Base-by-base conservation (phyloP, 202 grass and related monocot genomes). In the Thinopyrum obtusiflorum region DNA sequence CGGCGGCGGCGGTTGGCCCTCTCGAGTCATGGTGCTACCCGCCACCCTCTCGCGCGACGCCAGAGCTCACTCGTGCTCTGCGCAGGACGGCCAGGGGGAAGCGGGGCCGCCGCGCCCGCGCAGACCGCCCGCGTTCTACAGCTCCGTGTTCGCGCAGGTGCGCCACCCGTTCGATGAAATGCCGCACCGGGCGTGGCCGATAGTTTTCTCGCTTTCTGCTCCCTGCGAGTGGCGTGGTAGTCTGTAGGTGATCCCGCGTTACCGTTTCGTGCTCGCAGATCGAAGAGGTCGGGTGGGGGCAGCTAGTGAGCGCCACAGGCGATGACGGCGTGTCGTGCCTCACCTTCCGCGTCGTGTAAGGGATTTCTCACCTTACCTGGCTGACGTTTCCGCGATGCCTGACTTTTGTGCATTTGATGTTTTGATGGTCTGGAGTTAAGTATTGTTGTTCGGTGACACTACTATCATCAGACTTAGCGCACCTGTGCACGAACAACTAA, bases 231-330 rank as follows among this genome's bases (percentile, higher is more conserved):
- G 13, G 4, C 6, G 20, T 47, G 44, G 13, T 46, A 46, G 47
- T 17, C 14, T 13, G 3, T 27, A 21, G 64, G 3, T 76, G 64
- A 76, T 57, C 14, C 1, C 7, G 11, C 25, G 2, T 70, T 71
- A 17, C 11, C 27, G 25, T 55, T 36, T 25, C 29, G 12, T 40
- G 26, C 7, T 68, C 71, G 87, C 71, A 96, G 94, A 93, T 96
- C 29, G 94, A 96, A 86, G 94, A 96, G 80, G 80, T 96, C 2
- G 91, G 89, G 17, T 96, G 94, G 94, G 85, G 93, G 69, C 85
- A 77, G 73, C 79, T 96, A 49, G 81, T 88, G 47, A 93, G 84
- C 46, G 81, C 87, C 33, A 53, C 64, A 4, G 88, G 88, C 20
- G 85, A 96, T 20, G 87, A 72, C 23, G 81, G 81, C 4, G 69